Base-by-base conservation (phyloP, 208 protist species). In the Crithidia fasciculata region DNA sequence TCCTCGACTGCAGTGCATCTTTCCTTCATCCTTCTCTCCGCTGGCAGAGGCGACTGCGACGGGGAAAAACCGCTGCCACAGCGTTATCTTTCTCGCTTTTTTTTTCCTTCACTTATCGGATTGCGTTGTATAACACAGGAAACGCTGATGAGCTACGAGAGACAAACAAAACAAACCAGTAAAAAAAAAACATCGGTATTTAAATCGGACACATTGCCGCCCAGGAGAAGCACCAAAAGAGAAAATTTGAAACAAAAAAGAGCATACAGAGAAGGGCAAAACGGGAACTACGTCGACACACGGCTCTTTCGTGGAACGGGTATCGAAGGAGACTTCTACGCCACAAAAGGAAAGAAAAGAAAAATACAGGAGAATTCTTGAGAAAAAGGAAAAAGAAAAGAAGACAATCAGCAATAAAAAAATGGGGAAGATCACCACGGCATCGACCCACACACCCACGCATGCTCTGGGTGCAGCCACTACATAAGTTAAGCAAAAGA, bases 241-340 rank as follows among this genome's bases (percentile, higher is more conserved):
- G 19, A 67, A 40, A 78, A 67, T 67, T 49, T 41, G 54, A 76
- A 73, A 10, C 69, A 80, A 16, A 72, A 49, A 52, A 61, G 12
- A 47, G 5, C 39, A 52, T 62, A 60, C 47, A 66, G 69, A 77
- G 8, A 49, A 13, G 45, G 45, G 12, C 9, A 49, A 49, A 49
- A 15, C 45, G 12, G 7, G 9, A 49, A 49, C 9, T 13, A 49
- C 7, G 45, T 13, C 12, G 2, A 0, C 45, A 49, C 45, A 28
- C 28, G 28, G 28, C 28, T 28, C 28, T 13, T 49, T 49, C 45
- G 45, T 49, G 45, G 7, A 49, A 49, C 45, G 45, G 45, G 45
- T 49, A 49, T 49, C 45, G 40, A 50, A 18, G 36, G 18, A 63
- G 59, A 53, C 40, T 15, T 70, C 74, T 72, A 70, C 16, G 39